Evolutionary conservation across 2,329 filamentous ascomycete genomes (phyloP), one percentile per base, ranked within the genome.

Genomic region (Trichophaea hybrida): DNA sequence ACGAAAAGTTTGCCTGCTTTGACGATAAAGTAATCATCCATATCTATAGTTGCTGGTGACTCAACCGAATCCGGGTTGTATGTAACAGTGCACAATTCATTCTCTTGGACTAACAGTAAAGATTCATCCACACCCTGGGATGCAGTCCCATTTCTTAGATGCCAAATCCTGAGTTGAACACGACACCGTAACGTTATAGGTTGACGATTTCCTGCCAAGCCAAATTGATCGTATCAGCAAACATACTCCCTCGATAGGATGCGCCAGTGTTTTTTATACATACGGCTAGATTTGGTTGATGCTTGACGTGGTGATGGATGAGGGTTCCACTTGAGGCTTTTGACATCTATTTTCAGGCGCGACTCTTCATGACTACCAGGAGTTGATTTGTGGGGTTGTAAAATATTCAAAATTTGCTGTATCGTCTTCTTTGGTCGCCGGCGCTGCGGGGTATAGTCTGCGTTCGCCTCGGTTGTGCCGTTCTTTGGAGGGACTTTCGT

Each of bases 1-100:
- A 65, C 62, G 55, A 59, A 64, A 40, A 65, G 59, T 46, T 65
- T 61, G 46, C 64, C 60, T n/a, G 57, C 59, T 15, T 60, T 62
- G 33, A 64, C 57, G 52, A 61, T 60, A 33, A 65, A 63, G 31
- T 59, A 61, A 35, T 66, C 63, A 24, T 62, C 59, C 61, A 66
- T 63, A n/a, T 65, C 48, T 38, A 66, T 55, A 1, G 57, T 46
- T 7, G 61, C 64, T n/a, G 33, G 57, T 49, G 63, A 59, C 12
- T 64, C 24, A 24, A 24, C 24, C 24, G 24, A 24, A 24, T 24
- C 61, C n/a, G 59, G 51, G 52, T 55, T 55, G 17, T 60, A 60
- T n/a, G 55, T 58, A 40, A 66, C 53, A 5, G 61, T 66, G 50
- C 64, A 65, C 43, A 58, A 49, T 38, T 65, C 60, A 13, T 53